These are phyloP conservation scores for Alternaria triticina DNA, from an alignment of 2,329 filamentous ascomycete genomes.

Conservation along the genomic window DNA sequence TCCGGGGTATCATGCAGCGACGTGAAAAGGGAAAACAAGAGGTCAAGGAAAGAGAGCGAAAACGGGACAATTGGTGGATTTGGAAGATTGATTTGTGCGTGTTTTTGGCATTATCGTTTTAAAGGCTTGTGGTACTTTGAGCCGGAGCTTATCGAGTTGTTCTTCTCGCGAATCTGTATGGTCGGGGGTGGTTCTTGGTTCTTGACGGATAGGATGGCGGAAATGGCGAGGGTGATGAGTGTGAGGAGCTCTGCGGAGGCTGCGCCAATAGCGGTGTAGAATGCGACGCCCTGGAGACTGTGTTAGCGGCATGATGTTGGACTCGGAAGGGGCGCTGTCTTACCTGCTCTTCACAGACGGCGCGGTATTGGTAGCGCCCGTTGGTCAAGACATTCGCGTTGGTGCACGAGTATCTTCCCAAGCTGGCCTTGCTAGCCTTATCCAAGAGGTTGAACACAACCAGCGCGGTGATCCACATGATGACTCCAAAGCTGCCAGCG, in stretches of 20 bases:
- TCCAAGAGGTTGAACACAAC: slow-evolving; percentile 44
- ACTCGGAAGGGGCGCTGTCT: neutral
- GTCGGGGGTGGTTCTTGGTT: slow-evolving; percentile 28
- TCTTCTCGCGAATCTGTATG: slow-evolving; percentile 36
- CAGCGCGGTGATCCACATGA: slow-evolving; percentile 42
- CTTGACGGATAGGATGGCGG: slow-evolving; percentile 36
- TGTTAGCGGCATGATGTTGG: slow-evolving; percentile 19
- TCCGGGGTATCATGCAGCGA: slow-evolving; percentile 37
- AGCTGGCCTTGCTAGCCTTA: slow-evolving; percentile 45
- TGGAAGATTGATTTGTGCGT: neutral
- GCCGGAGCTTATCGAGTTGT: slow-evolving; percentile 30
- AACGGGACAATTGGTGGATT: neutral
- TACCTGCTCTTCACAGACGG: slow-evolving; percentile 48
- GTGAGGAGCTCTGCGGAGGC: slow-evolving; percentile 40
- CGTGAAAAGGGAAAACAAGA: slow-evolving; percentile 15
- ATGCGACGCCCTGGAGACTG: slow-evolving; percentile 37
- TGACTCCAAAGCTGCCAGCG: slow-evolving; percentile 42
- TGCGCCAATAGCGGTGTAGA: slow-evolving; percentile 46
- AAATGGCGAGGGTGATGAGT: slow-evolving; percentile 41
- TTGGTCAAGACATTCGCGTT: slow-evolving; percentile 44
- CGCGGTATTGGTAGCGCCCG: slow-evolving; percentile 46
- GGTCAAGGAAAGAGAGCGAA: neutral
- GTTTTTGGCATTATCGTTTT: slow-evolving; percentile 17
- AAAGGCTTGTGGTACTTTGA: slow-evolving; percentile 23
- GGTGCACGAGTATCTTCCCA: slow-evolving; percentile 45